Evolutionary conservation across 257 asterid genomes (phyloP).

Genomic region (Solanum medicagineum): DNA sequence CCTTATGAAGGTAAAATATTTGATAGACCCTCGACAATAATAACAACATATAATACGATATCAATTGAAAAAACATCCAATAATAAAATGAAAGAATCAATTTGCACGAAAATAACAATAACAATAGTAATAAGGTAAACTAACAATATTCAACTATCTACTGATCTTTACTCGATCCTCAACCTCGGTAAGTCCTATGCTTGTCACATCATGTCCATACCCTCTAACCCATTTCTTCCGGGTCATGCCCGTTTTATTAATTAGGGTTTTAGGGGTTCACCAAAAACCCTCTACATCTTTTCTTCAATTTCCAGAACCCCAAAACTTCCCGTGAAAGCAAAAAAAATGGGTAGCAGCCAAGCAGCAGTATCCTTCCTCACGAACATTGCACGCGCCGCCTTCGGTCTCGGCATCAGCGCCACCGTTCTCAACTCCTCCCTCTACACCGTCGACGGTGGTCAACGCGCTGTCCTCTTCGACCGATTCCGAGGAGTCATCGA

Average conservation of each 20-base stretch:
- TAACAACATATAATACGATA: no score
- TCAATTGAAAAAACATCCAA: not conserved
- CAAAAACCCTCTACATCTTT: not conserved
- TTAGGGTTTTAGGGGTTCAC: not conserved
- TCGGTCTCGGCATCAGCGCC: constrained; percentile 52
- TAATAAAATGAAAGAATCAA: not conserved
- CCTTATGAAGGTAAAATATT: not conserved
- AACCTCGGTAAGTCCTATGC: not conserved
- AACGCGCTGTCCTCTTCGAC: constrained; percentile 89
- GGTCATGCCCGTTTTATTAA: not conserved
- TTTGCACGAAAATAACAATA: not conserved
- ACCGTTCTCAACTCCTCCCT: constrained; percentile 55
- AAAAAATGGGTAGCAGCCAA: constrained; percentile 50
- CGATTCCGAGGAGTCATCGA: constrained; percentile 82
- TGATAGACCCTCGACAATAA: not conserved
- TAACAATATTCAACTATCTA: not conserved
- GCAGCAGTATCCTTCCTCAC: constrained; percentile 49
- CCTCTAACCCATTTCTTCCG: not conserved
- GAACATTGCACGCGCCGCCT: constrained; percentile 72
- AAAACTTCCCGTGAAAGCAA: not conserved
- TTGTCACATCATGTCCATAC: not conserved
- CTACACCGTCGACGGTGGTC: constrained; percentile 95
- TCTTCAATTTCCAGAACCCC: not conserved
- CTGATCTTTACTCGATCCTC: not conserved
- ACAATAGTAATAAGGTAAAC: not conserved